Percentiles rank a stretch among this genome's conserved stretches.
These are phyloP conservation scores for Sanghuangporus weigelae DNA, from an alignment of 1,284 basidiomycete genomes.

Conservation along the genomic window DNA sequence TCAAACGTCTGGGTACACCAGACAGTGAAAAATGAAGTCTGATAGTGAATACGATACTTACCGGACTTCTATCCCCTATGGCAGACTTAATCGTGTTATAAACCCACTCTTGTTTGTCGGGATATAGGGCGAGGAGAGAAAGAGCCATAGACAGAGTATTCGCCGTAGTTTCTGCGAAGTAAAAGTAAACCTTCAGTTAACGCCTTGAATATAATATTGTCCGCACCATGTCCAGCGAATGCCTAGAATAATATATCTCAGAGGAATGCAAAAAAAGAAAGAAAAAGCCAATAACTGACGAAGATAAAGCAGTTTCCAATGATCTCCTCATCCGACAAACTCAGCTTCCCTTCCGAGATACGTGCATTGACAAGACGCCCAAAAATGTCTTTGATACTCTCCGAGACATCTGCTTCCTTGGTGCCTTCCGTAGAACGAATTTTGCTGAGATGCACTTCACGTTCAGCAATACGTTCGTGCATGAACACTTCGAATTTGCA, in stretches of 20 bases:
- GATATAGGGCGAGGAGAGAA: slow-evolving; percentile 18
- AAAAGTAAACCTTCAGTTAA: neutral
- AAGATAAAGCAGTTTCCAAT: slow-evolving; percentile 20
- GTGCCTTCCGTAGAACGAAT: neutral
- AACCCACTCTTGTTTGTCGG: slow-evolving; percentile 20
- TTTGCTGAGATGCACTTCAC: slow-evolving; percentile 11
- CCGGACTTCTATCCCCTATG: slow-evolving; percentile 12
- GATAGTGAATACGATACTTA: neutral
- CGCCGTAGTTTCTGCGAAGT: slow-evolving; percentile 18
- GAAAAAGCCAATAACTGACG: neutral
- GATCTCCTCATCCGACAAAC: slow-evolving; percentile 17
- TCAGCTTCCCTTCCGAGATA: slow-evolving; percentile 12
- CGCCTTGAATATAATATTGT: neutral
- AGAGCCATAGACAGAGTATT: slow-evolving; percentile 18
- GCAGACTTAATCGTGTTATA: slow-evolving; percentile 14
- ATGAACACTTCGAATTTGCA: slow-evolving; percentile 14
- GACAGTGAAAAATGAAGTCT: neutral
- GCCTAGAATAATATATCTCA: neutral
- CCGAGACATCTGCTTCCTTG: neutral
- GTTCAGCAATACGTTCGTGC: slow-evolving; percentile 3
- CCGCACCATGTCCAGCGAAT: slow-evolving; percentile 20
- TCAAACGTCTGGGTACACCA: slow-evolving; percentile 11
- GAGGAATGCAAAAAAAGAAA: too few relatives aligned
- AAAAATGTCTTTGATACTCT: slow-evolving; percentile 16
- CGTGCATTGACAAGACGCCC: slow-evolving; percentile 15